Base-by-base conservation (phyloP, 1,139 yeast species). In the Spathaspora sp. region DNA sequence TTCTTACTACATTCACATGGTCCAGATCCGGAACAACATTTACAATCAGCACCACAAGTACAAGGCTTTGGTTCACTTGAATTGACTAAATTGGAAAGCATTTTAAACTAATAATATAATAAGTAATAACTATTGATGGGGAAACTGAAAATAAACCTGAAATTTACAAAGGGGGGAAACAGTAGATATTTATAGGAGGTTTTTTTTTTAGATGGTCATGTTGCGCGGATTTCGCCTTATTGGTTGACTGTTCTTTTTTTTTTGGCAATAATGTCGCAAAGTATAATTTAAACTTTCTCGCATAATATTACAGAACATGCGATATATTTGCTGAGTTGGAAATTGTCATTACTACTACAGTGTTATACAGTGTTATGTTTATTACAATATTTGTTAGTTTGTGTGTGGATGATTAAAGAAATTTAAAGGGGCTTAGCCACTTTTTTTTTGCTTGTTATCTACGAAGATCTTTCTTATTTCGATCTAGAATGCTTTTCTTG, bases 51-150 rank as follows among this genome's bases (percentile, higher is more conserved):
- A 31, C 26, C 38, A 37, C 45, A 41, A 31, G 34, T 17, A 16
- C 43, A 38, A 37, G 42, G 15, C n/a, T 37, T 38, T 27, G 41
- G 37, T 20, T 33, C 29, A 34, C 41, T 39, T 42, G 37, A 41
- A 24, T 42, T 42, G 29, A 42, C 44, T 42, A 42, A 42, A 23
- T 36, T 36, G 41, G 24, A 42, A 23, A 29, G 41, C 44, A 42
- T 42, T 36, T 29, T 15, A 23, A 10, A 26, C 4, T 25, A 23
- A 16, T 26, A 17, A 11, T 39, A n/a, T 11, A 7, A 37, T 37
- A 13, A 34, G 5, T 6, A 11, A 10, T 2, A 24, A 16, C 17
- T 37, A 24, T 7, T 17, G 7, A 20, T 17, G 8, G 39, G 2
- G 17, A 23, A 7, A 24, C 7, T 20, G 6, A 37, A 11, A 37